Percentiles rank a stretch among this genome's conserved stretches.
These are phyloP conservation scores for Lactarius akahatsu DNA, from an alignment of 768 basidiomycete genomes.

Conservation along the genomic window DNA sequence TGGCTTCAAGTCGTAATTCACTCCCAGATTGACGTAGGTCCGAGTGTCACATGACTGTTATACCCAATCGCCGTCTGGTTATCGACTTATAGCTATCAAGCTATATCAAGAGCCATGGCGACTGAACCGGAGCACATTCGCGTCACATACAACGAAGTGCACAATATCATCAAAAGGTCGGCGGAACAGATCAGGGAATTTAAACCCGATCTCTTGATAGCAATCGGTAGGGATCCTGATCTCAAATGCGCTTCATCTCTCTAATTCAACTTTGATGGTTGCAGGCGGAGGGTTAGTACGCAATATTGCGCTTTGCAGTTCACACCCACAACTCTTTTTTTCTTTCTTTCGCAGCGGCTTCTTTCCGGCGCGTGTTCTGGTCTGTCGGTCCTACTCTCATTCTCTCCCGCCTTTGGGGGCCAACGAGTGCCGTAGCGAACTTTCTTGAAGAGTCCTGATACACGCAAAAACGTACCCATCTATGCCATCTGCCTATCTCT, in stretches of 20 bases:
- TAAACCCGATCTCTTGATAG: constrained; percentile 83
- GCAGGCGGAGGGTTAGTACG: constrained; percentile 77
- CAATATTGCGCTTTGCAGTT: constrained; percentile 17
- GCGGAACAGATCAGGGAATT: constrained; percentile 71
- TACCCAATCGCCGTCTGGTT: too few relatives aligned
- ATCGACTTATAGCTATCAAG: background rate
- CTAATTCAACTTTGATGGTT: background rate
- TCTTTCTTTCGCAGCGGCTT: constrained; percentile 62
- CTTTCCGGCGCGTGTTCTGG: constrained; percentile 93
- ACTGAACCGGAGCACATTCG: constrained; percentile 56
- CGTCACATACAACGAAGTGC: constrained; percentile 89
- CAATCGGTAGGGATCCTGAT: constrained; percentile 59
- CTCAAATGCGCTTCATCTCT: background rate
- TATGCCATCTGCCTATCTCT: constrained; percentile 96
- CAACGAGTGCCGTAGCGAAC: constrained; percentile 56
- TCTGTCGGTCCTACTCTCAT: background rate
- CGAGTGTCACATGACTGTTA: constrained; percentile 1
- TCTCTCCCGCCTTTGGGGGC: background rate
- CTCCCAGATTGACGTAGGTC: background rate
- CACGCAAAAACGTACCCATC: constrained; percentile 81
- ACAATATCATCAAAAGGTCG: constrained; percentile 75
- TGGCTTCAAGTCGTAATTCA: too few relatives aligned
- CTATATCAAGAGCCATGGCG: constrained; percentile 26
- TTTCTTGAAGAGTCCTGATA: constrained; percentile 69
- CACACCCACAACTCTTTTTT: constrained; percentile 26